These are phyloP conservation scores for Cucurbita ficifolia DNA, from an alignment of 306 rosid genomes.

Conservation along the genomic window DNA sequence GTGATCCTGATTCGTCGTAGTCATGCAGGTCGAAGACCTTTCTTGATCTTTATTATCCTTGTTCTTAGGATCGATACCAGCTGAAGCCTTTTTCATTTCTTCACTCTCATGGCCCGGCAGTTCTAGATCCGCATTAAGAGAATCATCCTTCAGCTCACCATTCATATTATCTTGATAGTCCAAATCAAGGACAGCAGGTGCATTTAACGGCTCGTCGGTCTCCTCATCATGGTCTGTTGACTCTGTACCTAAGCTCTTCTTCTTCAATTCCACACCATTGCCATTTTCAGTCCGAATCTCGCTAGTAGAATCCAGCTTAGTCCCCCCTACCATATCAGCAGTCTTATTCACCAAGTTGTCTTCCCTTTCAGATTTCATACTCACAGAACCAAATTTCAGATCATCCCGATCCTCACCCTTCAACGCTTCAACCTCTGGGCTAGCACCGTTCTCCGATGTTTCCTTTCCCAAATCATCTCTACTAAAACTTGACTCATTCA, in stretches of 20 bases:
- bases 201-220: slow-evolving; percentile 12
- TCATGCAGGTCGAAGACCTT: not conserved
- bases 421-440: slow-evolving; percentile 8
- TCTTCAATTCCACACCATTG: slow-evolving; percentile 18
- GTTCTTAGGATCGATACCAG: slow-evolving; percentile 8
- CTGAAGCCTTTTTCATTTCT: slow-evolving; percentile 10
- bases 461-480: slow-evolving; percentile 26
- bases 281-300: slow-evolving; percentile 16
- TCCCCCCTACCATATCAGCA: slow-evolving; percentile 15
- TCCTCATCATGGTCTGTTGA: slow-evolving; percentile 10
- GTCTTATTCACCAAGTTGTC: slow-evolving; percentile 19
- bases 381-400: slow-evolving; percentile 2
- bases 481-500: slow-evolving; percentile 9
- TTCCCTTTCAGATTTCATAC: slow-evolving; percentile 24
- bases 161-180: slow-evolving; percentile 18
- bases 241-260: slow-evolving; percentile 7
- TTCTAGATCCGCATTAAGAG: slow-evolving; percentile 7
- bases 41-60: slow-evolving; percentile 12
- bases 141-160: slow-evolving; percentile 13
- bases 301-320: slow-evolving; percentile 17
- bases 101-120: slow-evolving; percentile 13
- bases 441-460: slow-evolving; percentile 14
- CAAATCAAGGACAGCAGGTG: slow-evolving; percentile 8
- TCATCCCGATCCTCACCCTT: slow-evolving; percentile 20
- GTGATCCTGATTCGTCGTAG: slow-evolving; percentile 14